Base-by-base conservation (phyloP, 192 early-diverging fungal species). In the Linnemannia zychae region DNA sequence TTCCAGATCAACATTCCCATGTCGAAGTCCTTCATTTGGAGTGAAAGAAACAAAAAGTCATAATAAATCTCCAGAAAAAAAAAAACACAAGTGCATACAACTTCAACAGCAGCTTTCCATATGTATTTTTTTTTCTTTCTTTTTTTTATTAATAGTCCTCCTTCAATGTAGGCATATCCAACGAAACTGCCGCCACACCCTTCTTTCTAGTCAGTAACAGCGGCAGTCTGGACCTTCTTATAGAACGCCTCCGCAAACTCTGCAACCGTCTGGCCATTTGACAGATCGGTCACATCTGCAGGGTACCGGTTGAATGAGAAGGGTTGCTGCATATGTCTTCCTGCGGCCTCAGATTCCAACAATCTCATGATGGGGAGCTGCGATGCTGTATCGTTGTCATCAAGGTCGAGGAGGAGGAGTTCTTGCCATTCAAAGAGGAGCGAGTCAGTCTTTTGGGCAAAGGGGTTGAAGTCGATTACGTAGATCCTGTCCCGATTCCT, bases 391-490 rank as follows among this genome's bases (percentile, higher is more conserved):
- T 63, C 57, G 7, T 63, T 31, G 28, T 63, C 57, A 4, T 63
- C 57, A 15, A 92, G 57, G 37, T 89, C 79, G 20, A 90, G 72
- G 16, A 71, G 76, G 36, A 93, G 70, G 28, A 97, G 84, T 77
- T 98, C 97, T 20, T 90, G 74, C 98, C 98, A 99, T 13, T 86
- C 78, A 79, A 94, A 99, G 20, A 99, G 87, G 31, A 97, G 88
- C 33, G 93, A 82, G 75, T 99, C 99, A 1, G 98, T 98, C 3
- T 89, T 89, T 65, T 88, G 87, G 24, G 90, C 88, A 87, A 96
- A 97, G 0, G 96, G 96, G 88, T 99, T 98, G 87, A 99, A 96
- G 87, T 99, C 98, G 12, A 99, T 88, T 6, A 99, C 82, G 74
- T 91, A 97, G 3, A 94, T 93, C 31, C 89, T 89, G 28, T 90